Conservation (phyloP, 2,329 filamentous ascomycete genomes). For the Botrytis cinerea region DNA sequence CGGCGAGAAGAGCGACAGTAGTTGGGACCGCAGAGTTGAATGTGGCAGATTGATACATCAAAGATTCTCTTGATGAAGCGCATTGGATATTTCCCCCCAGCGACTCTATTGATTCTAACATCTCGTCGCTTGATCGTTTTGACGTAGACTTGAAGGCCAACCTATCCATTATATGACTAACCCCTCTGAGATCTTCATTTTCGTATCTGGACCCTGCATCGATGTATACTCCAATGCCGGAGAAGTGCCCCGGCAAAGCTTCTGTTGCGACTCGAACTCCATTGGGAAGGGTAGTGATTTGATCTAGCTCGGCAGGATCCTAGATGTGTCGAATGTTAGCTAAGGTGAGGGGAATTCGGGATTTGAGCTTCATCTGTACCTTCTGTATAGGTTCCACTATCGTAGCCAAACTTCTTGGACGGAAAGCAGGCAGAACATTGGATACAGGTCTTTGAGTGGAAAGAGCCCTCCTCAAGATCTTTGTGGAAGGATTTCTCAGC, state of each 20-base stretch:
- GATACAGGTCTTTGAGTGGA: constrained; percentile 28
- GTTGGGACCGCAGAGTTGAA: constrained; percentile 91
- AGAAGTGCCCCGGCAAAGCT: constrained; percentile 89
- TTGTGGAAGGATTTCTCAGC: constrained; percentile 38
- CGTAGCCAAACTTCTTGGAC: constrained; percentile 40
- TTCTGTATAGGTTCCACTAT: constrained; percentile 41
- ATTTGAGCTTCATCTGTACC: constrained; percentile 27
- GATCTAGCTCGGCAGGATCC: constrained; percentile 85
- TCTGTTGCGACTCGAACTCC: constrained; percentile 94
- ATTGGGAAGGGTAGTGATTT: constrained; percentile 86
- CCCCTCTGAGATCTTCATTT: constrained; percentile 78
- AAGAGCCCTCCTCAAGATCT: constrained; percentile 33
- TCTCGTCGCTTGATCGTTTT: constrained; percentile 71
- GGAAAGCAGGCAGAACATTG: constrained; percentile 33
- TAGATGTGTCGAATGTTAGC: constrained; percentile 42
- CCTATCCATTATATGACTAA: constrained; percentile 94
- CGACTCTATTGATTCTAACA: constrained; percentile 84
- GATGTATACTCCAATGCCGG: constrained; percentile 92
- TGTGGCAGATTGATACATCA: constrained; percentile 98
- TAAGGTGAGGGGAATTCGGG: not conserved
- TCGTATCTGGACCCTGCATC: constrained; percentile 95
- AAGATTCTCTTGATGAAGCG: constrained; percentile 87
- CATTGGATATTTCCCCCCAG: constrained; percentile 96
- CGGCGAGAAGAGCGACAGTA: constrained; percentile 81
- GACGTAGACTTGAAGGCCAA: constrained; percentile 91